A percentile compares a stretch with the other conserved stretches of the same genome.
Conservation (phyloP, 139 green algal species). For the Picochlorum sp. region DNA sequence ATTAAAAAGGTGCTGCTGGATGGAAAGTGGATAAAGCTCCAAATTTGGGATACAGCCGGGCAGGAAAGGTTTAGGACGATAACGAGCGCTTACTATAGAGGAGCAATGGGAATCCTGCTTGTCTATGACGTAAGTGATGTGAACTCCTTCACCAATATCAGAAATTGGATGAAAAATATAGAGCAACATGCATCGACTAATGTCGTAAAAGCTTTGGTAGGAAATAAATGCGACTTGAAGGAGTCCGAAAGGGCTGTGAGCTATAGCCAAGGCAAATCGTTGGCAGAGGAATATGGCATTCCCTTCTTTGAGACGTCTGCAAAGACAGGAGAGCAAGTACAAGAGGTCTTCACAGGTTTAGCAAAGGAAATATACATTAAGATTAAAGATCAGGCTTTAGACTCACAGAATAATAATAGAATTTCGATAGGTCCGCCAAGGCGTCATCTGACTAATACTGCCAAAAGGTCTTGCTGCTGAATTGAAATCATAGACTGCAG, state of each 20-base stretch:
- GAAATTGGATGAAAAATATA: constrained; percentile 98
- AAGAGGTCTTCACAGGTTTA: constrained; percentile 51
- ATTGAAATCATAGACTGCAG: too few relatives aligned
- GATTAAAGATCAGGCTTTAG: too few relatives aligned
- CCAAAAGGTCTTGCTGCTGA: too few relatives aligned
- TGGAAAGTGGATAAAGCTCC: constrained; percentile 89
- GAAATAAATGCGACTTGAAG: constrained; percentile 93
- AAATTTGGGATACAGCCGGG: constrained; percentile 98
- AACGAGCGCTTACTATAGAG: constrained; percentile 94
- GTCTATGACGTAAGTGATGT: constrained; percentile 97
- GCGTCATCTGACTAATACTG: too few relatives aligned
- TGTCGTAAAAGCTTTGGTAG: constrained; percentile 93
- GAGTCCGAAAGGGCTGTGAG: constrained; percentile 72
- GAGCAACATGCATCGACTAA: constrained; percentile 87
- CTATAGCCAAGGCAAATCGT: constrained; percentile 52
- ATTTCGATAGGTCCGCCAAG: too few relatives aligned
- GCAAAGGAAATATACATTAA: constrained; percentile 10
- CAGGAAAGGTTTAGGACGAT: constrained; percentile 98
- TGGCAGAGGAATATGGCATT: constrained; percentile 86
- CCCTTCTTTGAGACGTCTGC: constrained; percentile 88
- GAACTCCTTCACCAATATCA: constrained; percentile 90
- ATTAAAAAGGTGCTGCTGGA: constrained; percentile 93
- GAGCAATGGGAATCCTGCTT: constrained; percentile 92
- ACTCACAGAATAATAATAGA: too few relatives aligned
- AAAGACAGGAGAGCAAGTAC: constrained; percentile 70